Evolutionary conservation across 2,329 filamentous ascomycete genomes (phyloP), one percentile per base, ranked within the genome.

Genomic region (Amphichorda felina): DNA sequence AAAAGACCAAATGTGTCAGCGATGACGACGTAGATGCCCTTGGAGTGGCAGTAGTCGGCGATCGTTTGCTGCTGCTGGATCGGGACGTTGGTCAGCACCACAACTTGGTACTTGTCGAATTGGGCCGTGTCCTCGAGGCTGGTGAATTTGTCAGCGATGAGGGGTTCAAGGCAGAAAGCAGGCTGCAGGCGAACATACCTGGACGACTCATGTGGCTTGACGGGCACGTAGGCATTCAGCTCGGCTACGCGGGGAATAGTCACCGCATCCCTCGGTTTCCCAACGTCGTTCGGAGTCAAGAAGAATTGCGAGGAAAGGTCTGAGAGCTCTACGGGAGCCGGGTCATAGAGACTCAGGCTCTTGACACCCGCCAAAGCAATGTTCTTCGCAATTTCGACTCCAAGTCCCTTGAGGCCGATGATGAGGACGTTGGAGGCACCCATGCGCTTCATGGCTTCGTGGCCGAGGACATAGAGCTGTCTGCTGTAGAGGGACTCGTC

Each of bases 251-350:
- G 79, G 8, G 91, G 89, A 2, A 82, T 85, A 2, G 89, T 94
- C 37, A 86, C 82, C 46, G 78, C 70, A 44, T 89, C 91, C 54
- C 91, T 79, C 4, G 87, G 82, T 66, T 94, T 94, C 50, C 91
- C 91, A 36, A 96, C 80, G 55, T 98, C 91, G 50, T 80, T 75
- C 14, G 78, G 71, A 38, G 77, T 85, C 16, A 98, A 76, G 71
- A 98, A 98, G 71, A 98, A 98, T 60, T 98, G 91, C 30, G 91
- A 84, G 28, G 91, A 96, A 24, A 98, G 77, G 54, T 98, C 91
- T 48, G 85, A 72, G 47, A 95, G 82, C 46, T 79, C 71, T 36
- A 84, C 82, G 29, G 85, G 85, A 33, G 79, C 76, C 32, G 91
- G 89, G 55, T 98, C 91, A 66, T 87, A 85, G 37, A 98, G 73